These are phyloP conservation scores for Conidiobolus incongruus DNA, from an alignment of 371 early-diverging fungal genomes.

Conservation along the genomic window DNA sequence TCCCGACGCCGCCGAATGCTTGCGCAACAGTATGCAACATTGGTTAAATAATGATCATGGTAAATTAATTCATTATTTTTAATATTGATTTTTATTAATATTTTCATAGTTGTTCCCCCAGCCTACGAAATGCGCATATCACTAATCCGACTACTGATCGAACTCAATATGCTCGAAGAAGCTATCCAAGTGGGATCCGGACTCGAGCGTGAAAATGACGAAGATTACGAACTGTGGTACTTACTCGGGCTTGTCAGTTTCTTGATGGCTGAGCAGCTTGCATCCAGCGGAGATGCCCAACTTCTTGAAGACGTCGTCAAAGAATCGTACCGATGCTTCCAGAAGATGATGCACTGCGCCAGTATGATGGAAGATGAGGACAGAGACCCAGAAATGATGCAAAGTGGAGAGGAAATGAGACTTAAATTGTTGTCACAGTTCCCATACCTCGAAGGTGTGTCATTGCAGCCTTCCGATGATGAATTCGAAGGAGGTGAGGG, in stretches of 20 bases:
- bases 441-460: too few species aligned
- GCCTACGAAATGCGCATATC: constrained; percentile 60
- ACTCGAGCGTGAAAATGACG: constrained; percentile 73
- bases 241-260: constrained; percentile 82
- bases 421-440: too few species aligned
- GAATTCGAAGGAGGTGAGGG: too few species aligned
- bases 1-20: constrained; percentile 50
- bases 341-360: too few species aligned
- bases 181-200: constrained; percentile 61
- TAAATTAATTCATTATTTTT: constrained; percentile 5
- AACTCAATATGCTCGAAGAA: constrained; percentile 44
- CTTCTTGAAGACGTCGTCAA: too few species aligned
- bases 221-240: constrained; percentile 79
- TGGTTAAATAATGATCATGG: constrained; percentile 44
- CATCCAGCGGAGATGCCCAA: too few species aligned
- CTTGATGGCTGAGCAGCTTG: constrained; percentile 39
- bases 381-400: too few species aligned
- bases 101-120: constrained; percentile 22
- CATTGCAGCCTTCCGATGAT: too few species aligned
- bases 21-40: constrained; percentile 38
- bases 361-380: too few species aligned
- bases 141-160: constrained; percentile 55
- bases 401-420: too few species aligned
- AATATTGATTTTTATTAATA: neutral
- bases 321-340: too few species aligned